Evolutionary conservation across 2,329 filamentous ascomycete species (phyloP).

Genomic region (Colletotrichum ledebouriae): DNA sequence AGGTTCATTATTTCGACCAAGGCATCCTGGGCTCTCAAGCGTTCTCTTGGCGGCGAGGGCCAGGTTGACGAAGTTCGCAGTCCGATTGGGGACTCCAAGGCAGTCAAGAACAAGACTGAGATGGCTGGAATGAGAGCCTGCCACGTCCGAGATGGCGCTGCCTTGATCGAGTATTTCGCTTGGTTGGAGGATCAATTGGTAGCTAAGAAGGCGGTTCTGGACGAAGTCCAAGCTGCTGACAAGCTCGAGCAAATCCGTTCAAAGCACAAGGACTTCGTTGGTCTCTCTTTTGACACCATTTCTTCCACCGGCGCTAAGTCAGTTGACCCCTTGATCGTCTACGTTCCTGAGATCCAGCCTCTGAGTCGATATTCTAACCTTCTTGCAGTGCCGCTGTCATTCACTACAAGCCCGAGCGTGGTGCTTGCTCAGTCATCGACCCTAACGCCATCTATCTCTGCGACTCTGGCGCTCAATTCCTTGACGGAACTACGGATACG

Average conservation of each 20-base stretch:
- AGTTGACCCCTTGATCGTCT: conserved; percentile 48
- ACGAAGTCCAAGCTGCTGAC: conserved; percentile 93
- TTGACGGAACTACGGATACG: conserved; percentile 95
- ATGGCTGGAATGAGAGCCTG: conserved; percentile 93
- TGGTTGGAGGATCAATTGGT: conserved; percentile 94
- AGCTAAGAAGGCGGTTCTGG: conserved; percentile 78
- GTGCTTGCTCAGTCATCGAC: conserved; percentile 85
- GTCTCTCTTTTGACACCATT: conserved; percentile 95
- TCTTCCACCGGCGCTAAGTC: conserved; percentile 88
- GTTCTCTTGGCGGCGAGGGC: conserved; percentile 86
- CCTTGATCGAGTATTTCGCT: conserved; percentile 91
- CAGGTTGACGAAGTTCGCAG: conserved; percentile 89
- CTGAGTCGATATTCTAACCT: background rate
- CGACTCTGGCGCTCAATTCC: conserved; percentile 96
- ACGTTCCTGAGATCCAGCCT: background rate
- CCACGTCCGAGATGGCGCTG: conserved; percentile 93
- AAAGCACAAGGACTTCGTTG: conserved; percentile 81
- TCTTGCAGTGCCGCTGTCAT: conserved; percentile 84
- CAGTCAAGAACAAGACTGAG: conserved; percentile 92
- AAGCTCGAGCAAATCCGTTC: conserved; percentile 84
- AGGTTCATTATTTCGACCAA: conserved; percentile 91
- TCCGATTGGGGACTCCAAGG: conserved; percentile 90
- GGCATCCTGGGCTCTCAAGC: conserved; percentile 92
- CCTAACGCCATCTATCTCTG: conserved; percentile 91
- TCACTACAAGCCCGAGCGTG: conserved; percentile 91